Conservation (phyloP, 306 rosid species). For the Medicago truncatula region DNA sequence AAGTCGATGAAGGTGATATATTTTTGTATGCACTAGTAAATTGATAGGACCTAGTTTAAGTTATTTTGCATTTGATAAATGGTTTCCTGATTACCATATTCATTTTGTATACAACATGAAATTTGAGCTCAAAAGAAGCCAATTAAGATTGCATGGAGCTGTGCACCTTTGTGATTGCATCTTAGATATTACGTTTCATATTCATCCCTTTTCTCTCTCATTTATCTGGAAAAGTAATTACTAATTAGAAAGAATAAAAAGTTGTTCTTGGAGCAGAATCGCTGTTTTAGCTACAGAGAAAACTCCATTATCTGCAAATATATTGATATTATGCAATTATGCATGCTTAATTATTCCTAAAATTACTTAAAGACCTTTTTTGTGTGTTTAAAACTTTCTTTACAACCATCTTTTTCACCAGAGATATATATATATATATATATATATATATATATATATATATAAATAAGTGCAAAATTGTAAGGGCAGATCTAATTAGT, state of each 20-base stretch:
- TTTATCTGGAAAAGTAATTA: neutral
- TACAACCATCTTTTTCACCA: slow-evolving; percentile 10
- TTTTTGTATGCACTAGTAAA: slow-evolving; percentile 23
- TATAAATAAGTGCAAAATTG: slow-evolving; percentile 2
- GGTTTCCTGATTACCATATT: slow-evolving; percentile 17
- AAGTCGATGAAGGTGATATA: slow-evolving; percentile 57
- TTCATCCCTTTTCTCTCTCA: neutral
- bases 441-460: neutral
- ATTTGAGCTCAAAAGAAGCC: slow-evolving; percentile 29
- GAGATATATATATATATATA: slow-evolving; percentile 1
- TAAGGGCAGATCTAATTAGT: slow-evolving; percentile 12
- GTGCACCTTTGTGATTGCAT: neutral
- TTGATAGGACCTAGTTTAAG: slow-evolving; percentile 32
- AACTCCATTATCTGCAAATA: neutral
- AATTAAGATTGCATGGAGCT: neutral
- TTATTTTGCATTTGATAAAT: slow-evolving; percentile 16
- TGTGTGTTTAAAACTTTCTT: neutral
- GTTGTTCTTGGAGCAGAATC: slow-evolving; percentile 5
- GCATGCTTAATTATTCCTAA: slow-evolving; percentile 6
- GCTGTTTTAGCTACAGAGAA: neutral
- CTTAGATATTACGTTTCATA: slow-evolving; percentile 2
- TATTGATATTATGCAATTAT: neutral
- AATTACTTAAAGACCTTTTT: neutral
- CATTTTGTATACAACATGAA: slow-evolving; percentile 11
- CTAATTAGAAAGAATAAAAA: neutral